These are phyloP conservation scores for Arabidopsis hybrid DNA, from an alignment of 441 rosid genomes.

Conservation along the genomic window DNA sequence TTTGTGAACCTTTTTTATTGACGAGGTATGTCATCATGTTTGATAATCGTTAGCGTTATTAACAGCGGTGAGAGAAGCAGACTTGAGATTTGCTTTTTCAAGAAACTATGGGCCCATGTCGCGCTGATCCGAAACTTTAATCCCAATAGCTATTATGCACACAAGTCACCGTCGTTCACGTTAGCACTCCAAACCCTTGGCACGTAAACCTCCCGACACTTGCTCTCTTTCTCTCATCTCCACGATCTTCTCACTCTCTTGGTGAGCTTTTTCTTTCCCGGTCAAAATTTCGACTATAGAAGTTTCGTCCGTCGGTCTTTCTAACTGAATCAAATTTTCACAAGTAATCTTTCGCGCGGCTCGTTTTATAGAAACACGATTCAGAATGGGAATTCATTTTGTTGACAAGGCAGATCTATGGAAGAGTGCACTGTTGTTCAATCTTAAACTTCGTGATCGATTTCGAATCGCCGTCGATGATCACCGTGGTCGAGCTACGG, in stretches of 20 bases:
- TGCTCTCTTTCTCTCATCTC: background rate
- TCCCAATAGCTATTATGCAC: conserved; percentile 25
- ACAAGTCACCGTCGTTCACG: conserved; percentile 34
- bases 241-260: conserved; percentile 8
- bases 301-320: background rate
- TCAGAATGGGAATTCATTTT: conserved; percentile 60
- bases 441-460: conserved; percentile 76
- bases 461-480: conserved; percentile 81
- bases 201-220: conserved; percentile 27
- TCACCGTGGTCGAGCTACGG: conserved; percentile 58
- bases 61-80: too few species aligned
- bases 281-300: background rate
- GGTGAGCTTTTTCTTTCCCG: background rate
- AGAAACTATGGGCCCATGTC: conserved; percentile 8
- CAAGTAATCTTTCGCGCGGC: background rate
- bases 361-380: background rate
- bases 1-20: too few species aligned
- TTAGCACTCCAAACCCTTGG: conserved; percentile 39
- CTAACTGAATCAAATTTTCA: conserved; percentile 2
- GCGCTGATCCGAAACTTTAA: background rate
- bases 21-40: too few species aligned
- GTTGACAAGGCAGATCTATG: conserved; percentile 79
- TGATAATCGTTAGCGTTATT: too few species aligned
- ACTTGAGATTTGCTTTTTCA: too few species aligned
- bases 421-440: conserved; percentile 70